Evolutionary conservation across 75 land plant species (phyloP).

Genomic region (Ceratopteris richardii): DNA sequence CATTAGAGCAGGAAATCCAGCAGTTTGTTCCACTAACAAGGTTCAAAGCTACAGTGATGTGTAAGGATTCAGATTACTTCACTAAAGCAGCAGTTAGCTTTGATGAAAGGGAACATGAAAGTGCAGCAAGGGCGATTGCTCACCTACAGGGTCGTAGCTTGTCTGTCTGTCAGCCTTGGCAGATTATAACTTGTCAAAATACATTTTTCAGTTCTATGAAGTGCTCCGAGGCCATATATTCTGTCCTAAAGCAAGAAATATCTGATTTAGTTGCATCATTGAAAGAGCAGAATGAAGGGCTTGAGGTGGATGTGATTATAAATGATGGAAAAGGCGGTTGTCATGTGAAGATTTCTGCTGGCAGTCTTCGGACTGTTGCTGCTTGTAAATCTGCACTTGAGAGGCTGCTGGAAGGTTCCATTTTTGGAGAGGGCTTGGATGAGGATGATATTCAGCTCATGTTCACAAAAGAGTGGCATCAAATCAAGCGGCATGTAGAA

Average conservation of each 20-base stretch:
- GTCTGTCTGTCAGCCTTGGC: constrained; percentile 61
- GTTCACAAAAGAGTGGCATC: constrained; percentile 48
- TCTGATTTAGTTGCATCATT: constrained; percentile 29
- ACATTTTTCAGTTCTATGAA: constrained; percentile 51
- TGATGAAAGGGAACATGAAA: constrained; percentile 66
- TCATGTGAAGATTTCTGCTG: constrained; percentile 45
- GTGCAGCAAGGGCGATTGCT: constrained; percentile 72
- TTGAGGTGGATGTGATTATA: constrained; percentile 15
- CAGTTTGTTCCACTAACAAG: constrained; percentile 33
- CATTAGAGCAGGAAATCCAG: constrained; percentile 43
- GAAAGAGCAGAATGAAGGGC: constrained; percentile 27
- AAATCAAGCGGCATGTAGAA: constrained; percentile 31
- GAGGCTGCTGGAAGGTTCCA: constrained; percentile 47
- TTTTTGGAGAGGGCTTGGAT: constrained; percentile 23
- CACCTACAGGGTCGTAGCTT: constrained; percentile 50
- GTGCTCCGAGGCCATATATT: constrained; percentile 36
- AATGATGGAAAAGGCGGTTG: constrained; percentile 36
- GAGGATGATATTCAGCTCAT: constrained; percentile 32
- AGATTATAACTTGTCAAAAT: constrained; percentile 53
- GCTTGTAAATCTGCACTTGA: constrained; percentile 57
- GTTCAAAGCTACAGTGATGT: constrained; percentile 40
- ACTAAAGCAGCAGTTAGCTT: constrained; percentile 46
- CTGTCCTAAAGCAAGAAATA: constrained; percentile 45
- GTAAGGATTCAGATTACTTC: constrained; percentile 34
- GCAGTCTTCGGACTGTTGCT: constrained; percentile 53